Evolutionary conservation across 2,329 filamentous ascomycete genomes (phyloP), one percentile per base, ranked within the genome.

Genomic region (Sphaceloma murrayae): DNA sequence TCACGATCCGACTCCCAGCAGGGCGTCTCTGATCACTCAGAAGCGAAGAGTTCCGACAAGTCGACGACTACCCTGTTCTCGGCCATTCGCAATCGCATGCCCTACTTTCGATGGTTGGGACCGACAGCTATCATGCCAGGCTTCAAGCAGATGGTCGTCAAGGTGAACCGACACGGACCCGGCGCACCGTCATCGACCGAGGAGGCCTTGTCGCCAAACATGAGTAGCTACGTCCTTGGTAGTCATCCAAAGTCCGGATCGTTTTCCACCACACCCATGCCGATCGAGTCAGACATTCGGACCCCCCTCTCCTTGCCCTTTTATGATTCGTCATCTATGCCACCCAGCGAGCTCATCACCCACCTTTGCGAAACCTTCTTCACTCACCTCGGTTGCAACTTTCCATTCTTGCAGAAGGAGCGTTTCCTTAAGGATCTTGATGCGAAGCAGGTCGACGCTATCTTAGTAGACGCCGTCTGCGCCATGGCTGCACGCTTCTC

Each of bases 121-220:
- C 85, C 85, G 0, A 94, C 87, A 1, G 87, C 86, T 50, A 94
- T 94, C 56, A 85, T 91, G 43, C 86, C 86, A 1, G 86, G 86
- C 16, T 93, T 87, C 66, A 93, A 93, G 62, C 85, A 93, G 61
- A 93, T 93, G 85, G 84, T 93, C 18, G 80, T 83, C 47, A 80
- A 82, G 44, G 77, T 88, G 21, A 74, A 80, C 47, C 78, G 82
- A 48, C 69, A 77, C 48, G 73, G 78, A 17, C 72, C 73, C 17
- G 78, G 78, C 43, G 71, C 69, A 40, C 80, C 76, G 13, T 72
- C 75, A 34, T 75, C 77, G 0, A 57, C 55, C 9, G 66, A 68
- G 50, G 61, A 57, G 56, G 43, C 52, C 31, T 48, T 55, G 18
- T 59, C 57, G 9, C 57, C 57, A n/a, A 49, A 51, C 2, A 29